Evolutionary conservation across 441 rosid species (phyloP).

Genomic region (Geranium incanum): DNA sequence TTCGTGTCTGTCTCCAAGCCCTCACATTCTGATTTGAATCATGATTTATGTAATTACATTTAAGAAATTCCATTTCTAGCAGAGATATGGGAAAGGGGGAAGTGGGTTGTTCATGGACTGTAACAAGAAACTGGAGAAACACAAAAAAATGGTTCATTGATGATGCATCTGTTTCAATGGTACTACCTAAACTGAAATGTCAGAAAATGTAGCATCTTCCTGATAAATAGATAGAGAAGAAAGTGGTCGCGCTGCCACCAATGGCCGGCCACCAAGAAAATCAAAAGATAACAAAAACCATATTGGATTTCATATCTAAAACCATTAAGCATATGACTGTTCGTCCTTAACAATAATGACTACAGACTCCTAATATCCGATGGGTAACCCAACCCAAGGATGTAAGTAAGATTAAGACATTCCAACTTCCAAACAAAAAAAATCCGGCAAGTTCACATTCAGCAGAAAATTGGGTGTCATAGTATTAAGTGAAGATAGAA

Average conservation of each 20-base stretch:
- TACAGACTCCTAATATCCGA: not conserved
- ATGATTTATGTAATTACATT: not conserved
- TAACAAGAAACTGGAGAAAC: not conserved
- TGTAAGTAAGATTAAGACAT: not conserved
- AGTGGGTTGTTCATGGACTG: too few species aligned
- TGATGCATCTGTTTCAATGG: not conserved
- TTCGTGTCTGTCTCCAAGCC: not conserved
- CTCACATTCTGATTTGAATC: not conserved
- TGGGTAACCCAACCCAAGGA: not conserved
- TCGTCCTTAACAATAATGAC: not conserved
- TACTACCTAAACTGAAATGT: not conserved
- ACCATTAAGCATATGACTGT: not conserved
- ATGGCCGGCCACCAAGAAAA: not conserved
- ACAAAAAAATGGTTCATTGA: not conserved
- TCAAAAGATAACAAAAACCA: not conserved
- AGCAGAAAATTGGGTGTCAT: not conserved
- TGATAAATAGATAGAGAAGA: not conserved
- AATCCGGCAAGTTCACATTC: not conserved
- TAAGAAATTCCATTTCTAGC: not conserved
- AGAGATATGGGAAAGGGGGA: not conserved
- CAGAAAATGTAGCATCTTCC: not conserved
- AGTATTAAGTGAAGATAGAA: not conserved
- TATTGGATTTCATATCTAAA: not conserved
- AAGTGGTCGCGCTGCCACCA: not conserved
- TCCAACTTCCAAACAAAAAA: not conserved